Evolutionary conservation across 164 flowering plant species (phyloP), one percentile per base, ranked within the genome.

Genomic region (Kalanchoe fedtschenkoi): DNA sequence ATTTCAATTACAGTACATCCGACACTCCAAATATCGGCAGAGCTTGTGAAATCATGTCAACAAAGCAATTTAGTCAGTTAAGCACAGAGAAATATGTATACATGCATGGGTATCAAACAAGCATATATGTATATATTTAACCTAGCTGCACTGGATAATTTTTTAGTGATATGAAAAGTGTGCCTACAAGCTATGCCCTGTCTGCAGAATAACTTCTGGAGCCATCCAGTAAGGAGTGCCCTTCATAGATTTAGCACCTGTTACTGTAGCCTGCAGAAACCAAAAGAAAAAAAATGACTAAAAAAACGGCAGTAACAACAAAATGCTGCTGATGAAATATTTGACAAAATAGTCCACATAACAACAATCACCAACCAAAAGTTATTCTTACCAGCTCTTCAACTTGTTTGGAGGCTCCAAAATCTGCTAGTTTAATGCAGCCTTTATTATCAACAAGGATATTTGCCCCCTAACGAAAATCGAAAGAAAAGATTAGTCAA

Each of bases 191-290:
- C 79, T 89, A 79, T 91, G 99, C 22, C 99, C 97, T 38, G 96
- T 91, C 74, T 89, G 96, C 37, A 80, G 86, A 75, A 95, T 95
- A 38, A 95, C 99, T 84, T 95, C 99, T 62, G 99, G 97, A 77
- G 99, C 97, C 99, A 95, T 95, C 99, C 97, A 95, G 65, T 87
- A 89, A 65, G 97, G 99, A 64, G 99, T 95, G n/a, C 97, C 99
- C 78, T 95, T 95, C 95, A 95, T 91, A 51, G 97, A 91, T 72
- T 91, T 91, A 63, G 99, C 97, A 53, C 97, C 96, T 9, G 95
- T 76, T 26, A 87, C 72, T 32, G 97, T 95, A 71, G 96, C 99
- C 99, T 93, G 43, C 37, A 47, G 70, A 17, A 67, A 60, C 62
- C 39, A 51, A 2, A 10, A 1, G 60, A 11, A 33, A 1, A 62